phyloP scores from a whole-genome alignment of 1,284 basidiomycete genomes.

The Cutaneotrichosporon cavernicola region DNA sequence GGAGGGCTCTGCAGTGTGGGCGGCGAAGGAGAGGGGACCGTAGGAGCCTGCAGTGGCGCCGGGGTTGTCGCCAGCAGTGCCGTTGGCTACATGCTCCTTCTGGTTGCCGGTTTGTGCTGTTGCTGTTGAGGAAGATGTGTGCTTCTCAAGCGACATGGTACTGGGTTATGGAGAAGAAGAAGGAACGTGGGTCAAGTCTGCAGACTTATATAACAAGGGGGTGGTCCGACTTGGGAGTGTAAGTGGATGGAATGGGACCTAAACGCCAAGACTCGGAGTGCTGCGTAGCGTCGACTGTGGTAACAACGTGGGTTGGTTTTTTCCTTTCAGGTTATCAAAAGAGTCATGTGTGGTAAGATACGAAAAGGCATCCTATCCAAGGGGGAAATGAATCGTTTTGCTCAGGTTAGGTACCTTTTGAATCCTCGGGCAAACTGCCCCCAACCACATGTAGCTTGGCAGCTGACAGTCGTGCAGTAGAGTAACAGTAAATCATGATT shows the following conservation, averaged over 20 bases:
- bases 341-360: no score
- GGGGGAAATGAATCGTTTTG: no score
- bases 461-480: no score
- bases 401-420: no score
- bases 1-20: slow-evolving; percentile 43
- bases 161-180: slow-evolving; percentile 2
- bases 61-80: neutral
- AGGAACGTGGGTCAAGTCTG: neutral
- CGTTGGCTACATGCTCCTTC: neutral
- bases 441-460: no score
- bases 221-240: slow-evolving; percentile 6
- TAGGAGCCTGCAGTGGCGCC: neutral
- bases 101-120: neutral
- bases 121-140: slow-evolving; percentile 1
- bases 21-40: slow-evolving; percentile 32
- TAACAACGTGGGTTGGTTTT: neutral
- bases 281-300: neutral
- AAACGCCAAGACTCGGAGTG: neutral
- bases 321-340: no score
- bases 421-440: no score
- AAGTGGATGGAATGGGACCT: slow-evolving; percentile 1
- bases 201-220: slow-evolving; percentile 1
- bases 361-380: no score
- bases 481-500: no score
- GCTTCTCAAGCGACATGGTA: slow-evolving; percentile 13